Base-by-base conservation (phyloP, 2,329 filamentous ascomycete genomes). In the Xylariales sp. region DNA sequence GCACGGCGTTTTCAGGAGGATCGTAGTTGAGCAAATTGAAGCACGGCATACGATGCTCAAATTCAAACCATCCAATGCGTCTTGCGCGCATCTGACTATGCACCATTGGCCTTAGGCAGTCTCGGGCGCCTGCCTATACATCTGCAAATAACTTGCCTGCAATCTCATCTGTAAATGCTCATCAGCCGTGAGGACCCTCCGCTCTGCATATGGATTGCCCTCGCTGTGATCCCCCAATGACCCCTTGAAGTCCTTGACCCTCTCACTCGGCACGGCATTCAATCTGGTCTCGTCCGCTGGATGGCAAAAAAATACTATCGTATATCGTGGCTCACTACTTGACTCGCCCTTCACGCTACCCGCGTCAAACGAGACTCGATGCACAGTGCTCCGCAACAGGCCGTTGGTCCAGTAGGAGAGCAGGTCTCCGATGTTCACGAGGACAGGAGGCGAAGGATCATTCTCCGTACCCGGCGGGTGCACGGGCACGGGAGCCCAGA, bases 321-420 rank as follows among this genome's bases (percentile, higher is more conserved):
- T 81, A 54, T 84, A 85, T 35, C 82, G 65, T 45, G 77, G 68
- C 19, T 72, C 73, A 1, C 57, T 52, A 22, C 64, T 71, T 4
- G 61, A 64, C 57, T 77, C 76, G n/a, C 69, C 72, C 2, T 59
- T 46, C 2, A 66, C 57, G 7, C 44, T 21, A 18, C 53, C 46
- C 21, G 61, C 66, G 1, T 65, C 64, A 50, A 95, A 93, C 0
- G 91, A 80, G 21, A 97, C 93, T 9, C 91, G 73, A 59, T 97
- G 93, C 5, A 96, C 80, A 0, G 91, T 96, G 52, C 84, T 89
- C 53, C 88, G 85, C 48, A 97, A 73, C 34, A 96, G 64, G 0
- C 90, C 89, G 49, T 86, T 84, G 1, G 93, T 97, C 91, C 91
- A 97, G 61, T 94, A 93, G 24, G 80, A 84, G 46, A 84, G 66